Evolutionary conservation across 306 rosid genomes (phyloP).

Genomic region (Gillenia trifoliata): DNA sequence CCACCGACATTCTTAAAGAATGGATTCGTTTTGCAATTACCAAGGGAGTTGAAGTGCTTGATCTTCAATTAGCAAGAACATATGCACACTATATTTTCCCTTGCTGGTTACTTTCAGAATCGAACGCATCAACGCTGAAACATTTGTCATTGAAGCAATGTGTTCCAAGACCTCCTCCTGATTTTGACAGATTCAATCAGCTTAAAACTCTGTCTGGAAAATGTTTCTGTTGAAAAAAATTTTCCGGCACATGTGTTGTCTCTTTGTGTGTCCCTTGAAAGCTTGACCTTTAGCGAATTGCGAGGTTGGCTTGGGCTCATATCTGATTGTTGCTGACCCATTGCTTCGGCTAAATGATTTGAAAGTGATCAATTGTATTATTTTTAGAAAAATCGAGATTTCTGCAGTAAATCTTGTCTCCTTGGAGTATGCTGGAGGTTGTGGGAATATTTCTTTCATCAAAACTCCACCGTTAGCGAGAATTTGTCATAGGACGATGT

Average conservation of each 20-base stretch:
- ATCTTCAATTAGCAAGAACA: background rate
- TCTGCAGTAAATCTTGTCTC: background rate
- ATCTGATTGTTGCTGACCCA: background rate
- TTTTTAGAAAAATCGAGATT: background rate
- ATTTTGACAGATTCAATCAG: background rate
- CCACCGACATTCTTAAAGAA: background rate
- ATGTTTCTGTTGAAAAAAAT: background rate
- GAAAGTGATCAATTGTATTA: background rate
- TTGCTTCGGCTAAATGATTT: background rate
- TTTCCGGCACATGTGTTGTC: background rate
- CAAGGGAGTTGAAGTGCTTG: background rate
- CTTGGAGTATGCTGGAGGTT: background rate
- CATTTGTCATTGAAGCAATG: background rate
- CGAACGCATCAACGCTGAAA: background rate
- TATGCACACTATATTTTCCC: no score
- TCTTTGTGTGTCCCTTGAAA: background rate
- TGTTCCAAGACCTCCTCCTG: background rate
- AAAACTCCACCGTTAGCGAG: background rate
- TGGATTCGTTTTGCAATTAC: background rate
- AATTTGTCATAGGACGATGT: no score
- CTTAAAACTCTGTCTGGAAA: background rate
- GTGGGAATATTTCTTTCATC: background rate
- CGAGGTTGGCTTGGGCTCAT: background rate
- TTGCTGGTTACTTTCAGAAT: background rate
- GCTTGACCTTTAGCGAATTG: background rate